Evolutionary conservation across 2,329 filamentous ascomycete species (phyloP), one percentile per base, ranked within the genome.

Genomic region (Rugonectria rugulosa): DNA sequence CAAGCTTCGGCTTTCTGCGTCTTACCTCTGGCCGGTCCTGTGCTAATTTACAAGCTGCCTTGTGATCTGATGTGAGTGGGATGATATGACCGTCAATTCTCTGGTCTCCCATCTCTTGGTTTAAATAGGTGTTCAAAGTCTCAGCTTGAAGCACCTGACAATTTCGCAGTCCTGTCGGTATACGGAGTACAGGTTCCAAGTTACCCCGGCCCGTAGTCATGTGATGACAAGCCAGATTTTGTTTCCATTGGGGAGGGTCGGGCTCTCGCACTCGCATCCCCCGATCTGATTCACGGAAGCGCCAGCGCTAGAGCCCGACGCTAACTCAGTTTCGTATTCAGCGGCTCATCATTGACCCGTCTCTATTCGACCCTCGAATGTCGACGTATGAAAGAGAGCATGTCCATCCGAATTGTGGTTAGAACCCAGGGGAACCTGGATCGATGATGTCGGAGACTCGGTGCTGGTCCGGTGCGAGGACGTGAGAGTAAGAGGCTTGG

Each of bases 241-340:
- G 29, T 17, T 14, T 26, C 14, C 12, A 7, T 7, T 29, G 12
- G 14, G 26, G 26, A n/a, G 29, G 31, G 49, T 27, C 36, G 46
- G 56, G 47, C 53, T 5, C 32, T 65, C 62, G 59, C 59, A 65
- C 32, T 65, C 53, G 57, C 48, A 32, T 44, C 34, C 8, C 24
- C 31, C 27, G 34, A 47, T 34, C 24, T 24, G 8, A 40, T 14
- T 41, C 41, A 17, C n/a, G 43, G 26, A 20, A 19, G 21, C 11
- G 15, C 4, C 10, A 43, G 26, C 44, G 48, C 37, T 27, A 34
- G 11, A 8, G 5, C 10, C 38, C 52, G 36, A 24, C 56, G 59
- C 65, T 66, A 66, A 56, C 57, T 45, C 40, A 9, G 23, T 57
- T 65, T 63, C 57, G 65, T 66, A 62, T 66, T 32, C 43, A 9